Evolutionary conservation across 2,329 filamentous ascomycete genomes (phyloP).

Genomic region (Exophiala oligosperma): DNA sequence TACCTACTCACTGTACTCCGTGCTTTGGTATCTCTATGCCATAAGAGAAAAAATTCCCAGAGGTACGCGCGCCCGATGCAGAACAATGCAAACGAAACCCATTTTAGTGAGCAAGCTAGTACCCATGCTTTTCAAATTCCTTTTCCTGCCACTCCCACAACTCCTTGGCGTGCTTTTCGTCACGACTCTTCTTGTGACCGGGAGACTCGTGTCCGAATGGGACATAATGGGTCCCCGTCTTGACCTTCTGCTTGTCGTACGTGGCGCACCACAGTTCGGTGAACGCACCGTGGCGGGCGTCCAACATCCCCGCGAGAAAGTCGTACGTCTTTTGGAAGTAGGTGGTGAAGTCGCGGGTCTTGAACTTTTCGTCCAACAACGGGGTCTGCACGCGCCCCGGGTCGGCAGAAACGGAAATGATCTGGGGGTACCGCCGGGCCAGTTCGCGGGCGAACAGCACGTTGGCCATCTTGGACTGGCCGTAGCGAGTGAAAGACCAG

Average conservation of each 20-base stretch:
- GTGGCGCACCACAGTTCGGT: constrained; percentile 33
- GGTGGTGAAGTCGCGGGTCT: not conserved
- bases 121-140: constrained; percentile 16
- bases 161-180: constrained; percentile 33
- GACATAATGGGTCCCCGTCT: constrained; percentile 10
- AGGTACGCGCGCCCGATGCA: no score
- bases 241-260: constrained; percentile 10
- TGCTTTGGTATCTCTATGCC: no score
- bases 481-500: constrained; percentile 41
- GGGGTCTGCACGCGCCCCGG: constrained; percentile 44
- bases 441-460: constrained; percentile 46
- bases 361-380: constrained; percentile 32
- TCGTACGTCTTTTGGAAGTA: constrained; percentile 12
- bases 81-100: no score
- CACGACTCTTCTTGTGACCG: constrained; percentile 29
- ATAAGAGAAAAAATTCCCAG: no score
- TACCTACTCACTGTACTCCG: no score
- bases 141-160: constrained; percentile 41
- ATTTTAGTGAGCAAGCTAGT: not conserved
- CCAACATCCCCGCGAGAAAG: constrained; percentile 6
- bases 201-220: constrained; percentile 22
- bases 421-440: constrained; percentile 38
- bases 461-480: constrained; percentile 52
- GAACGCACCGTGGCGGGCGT: constrained; percentile 9
- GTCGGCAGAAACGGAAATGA: constrained; percentile 41